Percentiles rank a stretch among this genome's conserved stretches.
These are phyloP conservation scores for Nicotiana obtusifolia DNA, from an alignment of 257 asterid species.

Conservation along the genomic window DNA sequence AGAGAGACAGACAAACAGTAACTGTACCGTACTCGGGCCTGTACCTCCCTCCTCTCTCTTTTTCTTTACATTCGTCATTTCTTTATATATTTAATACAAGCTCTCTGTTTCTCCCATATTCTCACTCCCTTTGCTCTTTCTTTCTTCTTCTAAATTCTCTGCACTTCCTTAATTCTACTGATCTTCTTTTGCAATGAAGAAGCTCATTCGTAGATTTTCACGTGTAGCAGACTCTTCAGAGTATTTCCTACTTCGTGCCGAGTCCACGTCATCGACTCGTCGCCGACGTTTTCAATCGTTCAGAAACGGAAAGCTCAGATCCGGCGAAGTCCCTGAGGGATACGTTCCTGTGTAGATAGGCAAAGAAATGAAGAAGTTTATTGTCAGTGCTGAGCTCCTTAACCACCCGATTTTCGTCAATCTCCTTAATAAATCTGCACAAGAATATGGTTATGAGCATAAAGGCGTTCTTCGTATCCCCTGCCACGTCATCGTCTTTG, in stretches of 20 bases:
- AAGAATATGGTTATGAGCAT: conserved; percentile 80
- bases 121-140: neutral
- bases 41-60: neutral
- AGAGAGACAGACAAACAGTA: neutral
- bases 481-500: conserved; percentile 68
- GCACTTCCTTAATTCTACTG: neutral
- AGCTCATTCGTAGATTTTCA: conserved; percentile 48
- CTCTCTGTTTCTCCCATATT: neutral
- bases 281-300: conserved; percentile 16
- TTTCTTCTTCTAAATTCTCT: neutral
- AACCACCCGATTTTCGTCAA: conserved; percentile 68
- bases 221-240: conserved; percentile 65
- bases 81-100: neutral
- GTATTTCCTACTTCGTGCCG: conserved; percentile 36
- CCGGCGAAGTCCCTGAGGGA: conserved; percentile 58
- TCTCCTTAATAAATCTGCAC: conserved; percentile 62
- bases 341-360: conserved; percentile 84
- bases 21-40: neutral
- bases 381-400: conserved; percentile 67
- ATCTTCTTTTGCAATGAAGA: conserved; percentile 44
- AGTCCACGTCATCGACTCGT: conserved; percentile 25
- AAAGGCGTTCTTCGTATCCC: conserved; percentile 76
- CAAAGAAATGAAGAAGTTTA: conserved; percentile 76
- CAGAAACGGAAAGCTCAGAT: conserved; percentile 9
- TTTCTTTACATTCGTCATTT: neutral